Conservation (phyloP, 345 rosid species). For the Salix viminalis region DNA sequence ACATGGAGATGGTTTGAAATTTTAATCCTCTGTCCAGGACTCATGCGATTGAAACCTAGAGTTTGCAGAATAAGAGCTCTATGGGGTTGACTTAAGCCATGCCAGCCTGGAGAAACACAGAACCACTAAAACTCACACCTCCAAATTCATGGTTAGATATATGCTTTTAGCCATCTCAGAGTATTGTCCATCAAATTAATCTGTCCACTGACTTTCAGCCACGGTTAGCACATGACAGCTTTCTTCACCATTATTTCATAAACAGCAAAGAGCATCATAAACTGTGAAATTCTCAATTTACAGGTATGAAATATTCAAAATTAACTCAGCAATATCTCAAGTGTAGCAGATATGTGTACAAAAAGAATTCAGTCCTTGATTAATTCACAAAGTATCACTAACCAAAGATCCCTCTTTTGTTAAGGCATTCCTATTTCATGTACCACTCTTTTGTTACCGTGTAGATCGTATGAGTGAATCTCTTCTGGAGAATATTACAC, state of each 20-base stretch:
- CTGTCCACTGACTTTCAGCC: neutral
- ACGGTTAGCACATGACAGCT: neutral
- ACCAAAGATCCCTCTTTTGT: conserved; percentile 4
- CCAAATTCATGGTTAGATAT: neutral
- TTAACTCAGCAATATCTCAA: conserved; percentile 7
- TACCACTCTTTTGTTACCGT: conserved; percentile 21
- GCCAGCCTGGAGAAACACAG: neutral
- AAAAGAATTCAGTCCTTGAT: conserved; percentile 14
- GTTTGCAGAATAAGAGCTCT: neutral
- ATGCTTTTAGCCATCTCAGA: neutral
- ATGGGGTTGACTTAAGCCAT: neutral
- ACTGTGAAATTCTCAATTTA: conserved; percentile 1
- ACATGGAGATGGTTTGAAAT: neutral
- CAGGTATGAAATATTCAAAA: conserved; percentile 8
- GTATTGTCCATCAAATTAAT: neutral
- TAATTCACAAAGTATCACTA: neutral
- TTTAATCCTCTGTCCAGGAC: neutral
- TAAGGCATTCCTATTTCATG: conserved; percentile 8
- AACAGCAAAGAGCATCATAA: neutral
- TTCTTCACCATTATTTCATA: neutral
- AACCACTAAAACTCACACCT: neutral
- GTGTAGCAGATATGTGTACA: conserved; percentile 7
- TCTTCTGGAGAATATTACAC: neutral
- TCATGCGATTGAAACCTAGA: neutral
- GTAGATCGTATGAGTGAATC: conserved; percentile 10